Conservation (phyloP, 805 yeast species). For the Kluyveromyces wickerhamii region DNA sequence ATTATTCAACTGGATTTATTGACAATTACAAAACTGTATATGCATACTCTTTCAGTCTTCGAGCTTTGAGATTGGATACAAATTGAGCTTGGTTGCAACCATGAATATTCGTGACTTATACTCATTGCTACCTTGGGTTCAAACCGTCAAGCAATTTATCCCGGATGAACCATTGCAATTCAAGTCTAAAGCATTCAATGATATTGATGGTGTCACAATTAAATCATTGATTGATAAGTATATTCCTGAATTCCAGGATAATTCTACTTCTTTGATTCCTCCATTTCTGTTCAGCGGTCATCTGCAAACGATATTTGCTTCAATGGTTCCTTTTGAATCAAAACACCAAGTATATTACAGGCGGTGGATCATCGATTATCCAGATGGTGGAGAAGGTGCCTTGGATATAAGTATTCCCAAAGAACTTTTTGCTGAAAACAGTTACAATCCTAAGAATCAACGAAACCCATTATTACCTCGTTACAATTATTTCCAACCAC, state of each 20-base stretch:
- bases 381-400: slow-evolving; percentile 62
- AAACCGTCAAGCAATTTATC: slow-evolving; percentile 7
- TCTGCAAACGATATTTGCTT: slow-evolving; percentile 62
- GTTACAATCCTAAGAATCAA: slow-evolving; percentile 30
- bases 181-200: not conserved
- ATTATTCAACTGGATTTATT: too few relatives aligned
- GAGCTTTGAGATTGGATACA: too few relatives aligned
- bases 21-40: too few relatives aligned
- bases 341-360: slow-evolving; percentile 54
- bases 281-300: slow-evolving; percentile 59
- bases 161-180: slow-evolving; percentile 9
- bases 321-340: slow-evolving; percentile 37
- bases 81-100: too few relatives aligned
- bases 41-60: too few relatives aligned
- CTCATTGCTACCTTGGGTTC: slow-evolving; percentile 3
- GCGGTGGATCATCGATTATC: slow-evolving; percentile 42
- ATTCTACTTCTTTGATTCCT: slow-evolving; percentile 41
- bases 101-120: too few relatives aligned
- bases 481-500: slow-evolving; percentile 26
- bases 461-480: slow-evolving; percentile 22
- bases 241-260: slow-evolving; percentile 39
- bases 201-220: slow-evolving; percentile 8
- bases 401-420: slow-evolving; percentile 54
- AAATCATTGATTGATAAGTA: slow-evolving; percentile 27
- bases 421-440: slow-evolving; percentile 27